Evolutionary conservation across 768 basidiomycete species (phyloP).

Genomic region (Amanita pallidorosea): DNA sequence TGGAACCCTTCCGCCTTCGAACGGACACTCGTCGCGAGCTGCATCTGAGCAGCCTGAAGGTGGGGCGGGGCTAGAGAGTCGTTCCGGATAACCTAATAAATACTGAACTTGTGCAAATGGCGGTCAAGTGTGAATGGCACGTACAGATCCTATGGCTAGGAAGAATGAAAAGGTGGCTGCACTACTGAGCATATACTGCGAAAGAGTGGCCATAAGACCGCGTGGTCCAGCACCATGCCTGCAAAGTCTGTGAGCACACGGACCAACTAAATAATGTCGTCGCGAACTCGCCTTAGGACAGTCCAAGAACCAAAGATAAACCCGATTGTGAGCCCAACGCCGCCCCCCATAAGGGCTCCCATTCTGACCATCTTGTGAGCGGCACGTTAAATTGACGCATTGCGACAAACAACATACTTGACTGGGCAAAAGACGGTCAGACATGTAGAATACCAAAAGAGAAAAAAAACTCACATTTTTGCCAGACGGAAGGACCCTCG

Average conservation of each 20-base stretch:
- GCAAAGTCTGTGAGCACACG: conserved; percentile 5
- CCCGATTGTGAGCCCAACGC: conserved; percentile 92
- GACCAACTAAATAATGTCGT: not conserved
- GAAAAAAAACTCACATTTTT: conserved; percentile 47
- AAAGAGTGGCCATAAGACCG: conserved; percentile 83
- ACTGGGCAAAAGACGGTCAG: conserved; percentile 26
- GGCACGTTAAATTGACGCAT: conserved; percentile 2
- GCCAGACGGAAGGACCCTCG: conserved; percentile 58
- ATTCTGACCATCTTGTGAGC: conserved; percentile 34
- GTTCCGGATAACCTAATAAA: conserved; percentile 75
- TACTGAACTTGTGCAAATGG: conserved; percentile 5
- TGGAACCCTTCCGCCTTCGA: conserved; percentile 60
- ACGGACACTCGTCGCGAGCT: conserved; percentile 40
- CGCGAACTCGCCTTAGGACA: conserved; percentile 62
- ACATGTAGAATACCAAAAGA: conserved; percentile 3
- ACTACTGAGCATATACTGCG: conserved; percentile 97
- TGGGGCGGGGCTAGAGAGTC: conserved; percentile 53
- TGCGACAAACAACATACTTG: conserved; percentile 30
- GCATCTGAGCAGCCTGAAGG: conserved; percentile 52
- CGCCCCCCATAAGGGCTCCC: conserved; percentile 88
- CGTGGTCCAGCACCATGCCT: conserved; percentile 89
- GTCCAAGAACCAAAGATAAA: conserved; percentile 95
- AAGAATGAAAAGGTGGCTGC: conserved; percentile 97
- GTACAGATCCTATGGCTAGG: conserved; percentile 86
- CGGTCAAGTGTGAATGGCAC: conserved; percentile 11